phyloP scores from a whole-genome alignment of 139 green algal species.

The Penium margaritaceum region DNA sequence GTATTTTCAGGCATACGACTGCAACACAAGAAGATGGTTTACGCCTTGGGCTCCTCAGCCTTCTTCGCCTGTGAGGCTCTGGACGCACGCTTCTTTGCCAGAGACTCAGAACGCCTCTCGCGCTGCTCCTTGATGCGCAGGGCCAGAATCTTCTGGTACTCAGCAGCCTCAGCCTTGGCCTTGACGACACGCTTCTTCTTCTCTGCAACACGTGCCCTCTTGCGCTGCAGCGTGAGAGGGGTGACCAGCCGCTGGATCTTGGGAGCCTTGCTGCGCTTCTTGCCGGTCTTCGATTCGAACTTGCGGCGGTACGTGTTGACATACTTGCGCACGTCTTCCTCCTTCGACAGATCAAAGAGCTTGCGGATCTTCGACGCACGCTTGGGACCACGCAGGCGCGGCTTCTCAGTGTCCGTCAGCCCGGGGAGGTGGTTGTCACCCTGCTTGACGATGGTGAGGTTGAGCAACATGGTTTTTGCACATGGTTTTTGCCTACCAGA shows the following conservation, averaged over 20 bases:
- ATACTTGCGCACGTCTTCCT: conserved; percentile 95
- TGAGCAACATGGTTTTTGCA: too few relatives aligned
- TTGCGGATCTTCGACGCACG: conserved; percentile 93
- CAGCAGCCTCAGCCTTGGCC: conserved; percentile 71
- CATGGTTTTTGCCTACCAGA: too few relatives aligned
- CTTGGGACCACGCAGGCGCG: conserved; percentile 92
- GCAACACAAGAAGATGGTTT: too few relatives aligned
- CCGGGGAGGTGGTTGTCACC: conserved; percentile 68
- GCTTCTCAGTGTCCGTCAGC: conserved; percentile 93
- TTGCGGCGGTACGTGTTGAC: conserved; percentile 89
- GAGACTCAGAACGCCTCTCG: conserved; percentile 83
- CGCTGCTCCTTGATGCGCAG: conserved; percentile 83
- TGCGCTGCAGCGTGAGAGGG: conserved; percentile 79
- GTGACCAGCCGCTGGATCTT: conserved; percentile 92
- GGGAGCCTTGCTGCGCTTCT: conserved; percentile 83
- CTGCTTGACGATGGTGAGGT: too few relatives aligned
- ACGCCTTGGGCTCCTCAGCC: too few relatives aligned
- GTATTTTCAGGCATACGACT: too few relatives aligned
- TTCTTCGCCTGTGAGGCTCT: conserved; percentile 24
- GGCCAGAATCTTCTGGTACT: conserved; percentile 95
- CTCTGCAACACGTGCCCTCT: conserved; percentile 63
- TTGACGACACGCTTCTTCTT: conserved; percentile 72
- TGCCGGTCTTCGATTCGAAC: conserved; percentile 73
- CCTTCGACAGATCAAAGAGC: conserved; percentile 96
- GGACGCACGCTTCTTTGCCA: conserved; percentile 88